Percentiles rank a stretch among this genome's conserved stretches.
phyloP scores from a whole-genome alignment of 2,329 filamentous ascomycete species.

The Pseudogymnoascus sp. region DNA sequence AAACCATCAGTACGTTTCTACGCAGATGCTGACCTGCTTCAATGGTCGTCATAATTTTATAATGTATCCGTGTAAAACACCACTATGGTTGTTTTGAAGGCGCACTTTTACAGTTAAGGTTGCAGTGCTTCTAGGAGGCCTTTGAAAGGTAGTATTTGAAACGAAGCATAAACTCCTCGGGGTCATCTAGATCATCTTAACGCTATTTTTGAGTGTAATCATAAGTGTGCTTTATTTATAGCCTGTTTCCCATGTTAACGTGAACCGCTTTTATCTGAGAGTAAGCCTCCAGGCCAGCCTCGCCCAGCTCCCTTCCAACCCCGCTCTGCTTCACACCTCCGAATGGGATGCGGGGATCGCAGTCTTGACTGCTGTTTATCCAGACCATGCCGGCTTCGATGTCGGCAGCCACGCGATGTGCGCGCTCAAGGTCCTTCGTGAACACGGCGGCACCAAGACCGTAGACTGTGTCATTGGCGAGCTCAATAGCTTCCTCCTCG shows the following conservation, averaged over 20 bases:
- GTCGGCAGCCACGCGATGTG: conserved; percentile 58
- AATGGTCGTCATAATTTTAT: no score
- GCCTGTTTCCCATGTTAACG: neutral
- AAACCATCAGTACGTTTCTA: no score
- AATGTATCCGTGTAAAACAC: no score
- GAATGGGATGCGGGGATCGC: conserved; percentile 36
- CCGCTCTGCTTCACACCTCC: conserved; percentile 77
- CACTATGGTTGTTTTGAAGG: no score
- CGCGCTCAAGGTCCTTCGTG: conserved; percentile 57
- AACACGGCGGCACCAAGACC: conserved; percentile 60
- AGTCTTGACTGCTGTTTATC: conserved; percentile 48
- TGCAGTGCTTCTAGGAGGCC: no score
- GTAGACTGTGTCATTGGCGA: conserved; percentile 53
- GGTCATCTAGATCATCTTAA: neutral
- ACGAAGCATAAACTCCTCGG: neutral
- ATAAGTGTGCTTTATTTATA: neutral
- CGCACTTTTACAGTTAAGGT: no score
- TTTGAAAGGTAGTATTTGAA: neutral
- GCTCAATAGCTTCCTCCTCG: conserved; percentile 52
- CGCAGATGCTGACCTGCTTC: no score
- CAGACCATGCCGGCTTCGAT: conserved; percentile 64
- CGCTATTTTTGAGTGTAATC: no score
- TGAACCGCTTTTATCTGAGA: neutral
- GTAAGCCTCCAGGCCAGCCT: conserved; percentile 35
- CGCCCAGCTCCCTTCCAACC: conserved; percentile 67